phyloP scores from a whole-genome alignment of 176 grass and related monocot species.

The Oryza meyeriana region DNA sequence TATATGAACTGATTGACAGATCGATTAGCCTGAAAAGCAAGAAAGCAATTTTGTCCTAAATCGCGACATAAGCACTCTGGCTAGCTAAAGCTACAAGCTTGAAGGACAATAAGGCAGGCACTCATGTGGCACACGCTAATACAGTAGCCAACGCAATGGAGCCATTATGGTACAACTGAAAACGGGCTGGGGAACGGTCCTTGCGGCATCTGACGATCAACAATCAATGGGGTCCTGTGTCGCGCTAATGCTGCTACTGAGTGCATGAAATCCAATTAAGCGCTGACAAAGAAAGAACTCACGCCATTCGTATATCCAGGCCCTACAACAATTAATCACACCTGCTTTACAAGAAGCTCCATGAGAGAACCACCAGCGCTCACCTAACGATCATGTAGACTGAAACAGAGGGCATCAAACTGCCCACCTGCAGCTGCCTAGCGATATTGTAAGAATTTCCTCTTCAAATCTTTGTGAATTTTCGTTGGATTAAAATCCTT shows the following conservation, averaged over 20 bases:
- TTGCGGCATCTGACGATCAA: background rate
- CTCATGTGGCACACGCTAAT: background rate
- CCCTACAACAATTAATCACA: background rate
- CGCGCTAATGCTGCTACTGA: background rate
- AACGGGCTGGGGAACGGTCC: background rate
- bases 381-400: background rate
- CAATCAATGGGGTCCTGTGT: background rate
- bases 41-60: constrained; percentile 1
- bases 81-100: background rate
- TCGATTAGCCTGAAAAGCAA: background rate
- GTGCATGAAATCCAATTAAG: background rate
- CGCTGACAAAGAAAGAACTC: background rate
- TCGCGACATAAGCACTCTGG: background rate
- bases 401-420: background rate
- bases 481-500: no score
- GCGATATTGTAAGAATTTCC: no score
- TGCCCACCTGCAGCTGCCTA: no score
- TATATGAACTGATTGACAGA: background rate
- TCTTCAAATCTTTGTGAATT: no score
- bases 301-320: background rate
- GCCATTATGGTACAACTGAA: background rate
- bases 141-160: background rate
- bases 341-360: background rate
- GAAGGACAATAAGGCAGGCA: background rate
- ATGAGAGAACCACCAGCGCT: background rate